phyloP scores from a whole-genome alignment of 2,329 filamentous ascomycete genomes.

The Neophaeococcomyces mojaviensis region DNA sequence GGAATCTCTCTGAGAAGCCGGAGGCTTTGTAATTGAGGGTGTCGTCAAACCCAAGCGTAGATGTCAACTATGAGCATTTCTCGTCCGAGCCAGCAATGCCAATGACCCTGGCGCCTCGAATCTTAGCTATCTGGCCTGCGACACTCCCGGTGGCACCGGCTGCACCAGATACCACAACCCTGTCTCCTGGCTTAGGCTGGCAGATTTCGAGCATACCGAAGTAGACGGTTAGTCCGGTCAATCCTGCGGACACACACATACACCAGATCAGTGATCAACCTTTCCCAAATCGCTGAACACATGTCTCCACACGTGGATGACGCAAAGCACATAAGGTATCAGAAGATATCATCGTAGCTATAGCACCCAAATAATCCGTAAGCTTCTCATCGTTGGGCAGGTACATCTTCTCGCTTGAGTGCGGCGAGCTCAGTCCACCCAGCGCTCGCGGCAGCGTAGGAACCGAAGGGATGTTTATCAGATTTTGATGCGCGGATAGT shows the following conservation, averaged over 20 bases:
- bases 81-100: slow-evolving; percentile 60
- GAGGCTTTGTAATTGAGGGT: slow-evolving; percentile 63
- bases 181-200: slow-evolving; percentile 60
- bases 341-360: slow-evolving; percentile 47
- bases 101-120: slow-evolving; percentile 58
- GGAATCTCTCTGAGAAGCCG: slow-evolving; percentile 54
- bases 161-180: slow-evolving; percentile 69
- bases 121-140: slow-evolving; percentile 69
- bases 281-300: too few species aligned
- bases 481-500: slow-evolving; percentile 56
- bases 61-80: slow-evolving; percentile 59
- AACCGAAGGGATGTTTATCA: slow-evolving; percentile 48
- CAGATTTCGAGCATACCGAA: slow-evolving; percentile 65
- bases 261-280: too few species aligned
- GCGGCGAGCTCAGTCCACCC: slow-evolving; percentile 65
- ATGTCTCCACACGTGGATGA: too few species aligned
- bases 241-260: too few species aligned
- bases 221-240: slow-evolving; percentile 68
- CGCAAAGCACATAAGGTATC: slow-evolving; percentile 55
- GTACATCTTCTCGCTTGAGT: slow-evolving; percentile 37
- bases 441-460: slow-evolving; percentile 45
- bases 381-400: slow-evolving; percentile 8
- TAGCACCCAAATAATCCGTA: too few species aligned
- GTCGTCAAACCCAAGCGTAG: slow-evolving; percentile 59
- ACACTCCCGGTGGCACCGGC: slow-evolving; percentile 72